Conservation (phyloP, 176 grass and related monocot species). For the Hyparrhenia diplandra region DNA sequence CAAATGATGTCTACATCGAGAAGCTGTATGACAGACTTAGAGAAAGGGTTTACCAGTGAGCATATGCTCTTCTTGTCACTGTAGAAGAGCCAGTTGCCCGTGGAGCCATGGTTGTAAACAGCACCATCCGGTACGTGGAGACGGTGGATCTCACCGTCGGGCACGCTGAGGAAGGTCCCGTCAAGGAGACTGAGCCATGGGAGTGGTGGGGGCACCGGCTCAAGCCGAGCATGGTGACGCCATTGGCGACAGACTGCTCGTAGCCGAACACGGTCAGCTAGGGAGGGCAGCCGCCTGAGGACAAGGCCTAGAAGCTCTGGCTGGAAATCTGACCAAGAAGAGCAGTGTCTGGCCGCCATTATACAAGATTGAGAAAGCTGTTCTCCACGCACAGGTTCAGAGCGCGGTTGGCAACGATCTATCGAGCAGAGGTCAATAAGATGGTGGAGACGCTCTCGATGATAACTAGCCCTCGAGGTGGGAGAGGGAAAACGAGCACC, state of each 20-base stretch:
- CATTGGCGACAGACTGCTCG: constrained; percentile 13
- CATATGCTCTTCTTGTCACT: neutral
- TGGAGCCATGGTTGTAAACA: neutral
- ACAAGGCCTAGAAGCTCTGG: constrained; percentile 4
- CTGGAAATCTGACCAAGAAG: neutral
- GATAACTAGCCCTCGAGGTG: too few species aligned
- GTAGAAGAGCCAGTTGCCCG: neutral
- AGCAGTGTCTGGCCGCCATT: neutral
- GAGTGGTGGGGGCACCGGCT: neutral
- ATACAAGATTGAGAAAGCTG: neutral
- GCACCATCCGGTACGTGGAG: neutral
- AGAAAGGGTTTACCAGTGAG: neutral
- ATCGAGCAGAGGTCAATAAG: too few species aligned
- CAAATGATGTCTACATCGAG: neutral
- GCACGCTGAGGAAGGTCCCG: constrained; percentile 1
- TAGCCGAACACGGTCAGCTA: neutral
- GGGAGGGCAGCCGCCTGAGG: neutral
- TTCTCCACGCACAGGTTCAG: neutral
- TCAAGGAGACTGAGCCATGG: constrained; percentile 18
- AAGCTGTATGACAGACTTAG: neutral
- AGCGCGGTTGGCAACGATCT: too few species aligned
- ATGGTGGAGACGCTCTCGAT: too few species aligned
- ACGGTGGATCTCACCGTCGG: neutral
- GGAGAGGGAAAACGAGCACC: too few species aligned
- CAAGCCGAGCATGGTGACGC: neutral